Percentiles rank a stretch among this genome's conserved stretches.
phyloP scores from a whole-genome alignment of 306 rosid genomes.

The Abrus precatorius region DNA sequence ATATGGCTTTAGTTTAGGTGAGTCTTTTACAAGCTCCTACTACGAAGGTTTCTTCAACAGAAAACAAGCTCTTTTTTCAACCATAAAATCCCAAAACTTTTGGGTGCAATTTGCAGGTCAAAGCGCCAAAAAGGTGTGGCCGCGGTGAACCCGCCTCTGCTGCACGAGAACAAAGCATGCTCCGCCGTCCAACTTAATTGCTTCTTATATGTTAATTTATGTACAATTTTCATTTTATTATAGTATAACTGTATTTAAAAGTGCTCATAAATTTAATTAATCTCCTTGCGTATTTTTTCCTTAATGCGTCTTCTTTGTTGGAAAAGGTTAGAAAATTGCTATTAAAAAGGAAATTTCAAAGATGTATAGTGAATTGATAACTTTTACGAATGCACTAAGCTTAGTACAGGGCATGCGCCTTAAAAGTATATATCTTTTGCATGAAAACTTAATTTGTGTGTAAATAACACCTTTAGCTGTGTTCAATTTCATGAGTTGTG shows the following conservation, averaged over 20 bases:
- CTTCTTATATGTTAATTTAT: no score
- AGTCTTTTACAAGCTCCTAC: slow-evolving; percentile 23
- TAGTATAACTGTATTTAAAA: not conserved
- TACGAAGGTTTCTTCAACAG: not conserved
- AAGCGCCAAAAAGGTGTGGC: slow-evolving; percentile 14
- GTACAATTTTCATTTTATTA: not conserved
- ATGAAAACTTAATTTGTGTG: no score
- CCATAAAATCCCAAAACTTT: slow-evolving; percentile 39
- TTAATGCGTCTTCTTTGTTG: no score
- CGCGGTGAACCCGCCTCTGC: not conserved
- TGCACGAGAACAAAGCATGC: not conserved
- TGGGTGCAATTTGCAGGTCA: slow-evolving; percentile 27
- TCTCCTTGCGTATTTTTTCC: no score
- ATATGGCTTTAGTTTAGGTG: slow-evolving; percentile 35
- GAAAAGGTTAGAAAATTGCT: no score
- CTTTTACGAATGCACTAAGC: no score
- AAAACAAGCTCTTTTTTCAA: slow-evolving; percentile 29
- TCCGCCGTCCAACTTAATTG: not conserved
- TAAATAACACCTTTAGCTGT: no score
- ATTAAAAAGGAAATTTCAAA: no score
- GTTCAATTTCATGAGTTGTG: no score
- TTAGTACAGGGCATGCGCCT: no score
- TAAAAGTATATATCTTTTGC: no score
- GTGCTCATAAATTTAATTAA: not conserved
- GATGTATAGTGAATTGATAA: no score